Evolutionary conservation across 1,284 basidiomycete species (phyloP).

Genomic region (Cutaneotrichosporon curvatum): DNA sequence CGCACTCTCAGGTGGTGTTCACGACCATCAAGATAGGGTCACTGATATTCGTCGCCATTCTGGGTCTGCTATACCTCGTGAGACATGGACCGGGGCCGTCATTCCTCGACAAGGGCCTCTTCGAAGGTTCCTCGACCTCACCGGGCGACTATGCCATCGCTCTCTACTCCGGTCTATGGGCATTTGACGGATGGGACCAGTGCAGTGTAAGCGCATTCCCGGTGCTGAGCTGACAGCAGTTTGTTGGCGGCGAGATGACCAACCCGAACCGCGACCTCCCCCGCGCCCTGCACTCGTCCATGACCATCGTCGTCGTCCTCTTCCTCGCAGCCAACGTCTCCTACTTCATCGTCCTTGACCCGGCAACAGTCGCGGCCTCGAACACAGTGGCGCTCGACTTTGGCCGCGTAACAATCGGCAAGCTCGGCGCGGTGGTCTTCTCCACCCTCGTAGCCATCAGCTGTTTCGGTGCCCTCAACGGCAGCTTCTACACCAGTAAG

Average conservation of each 20-base stretch:
- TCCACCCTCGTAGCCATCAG: slow-evolving; percentile 82
- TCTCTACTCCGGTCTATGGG: slow-evolving; percentile 91
- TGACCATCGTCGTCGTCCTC: slow-evolving; percentile 58
- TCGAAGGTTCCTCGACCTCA: slow-evolving; percentile 65
- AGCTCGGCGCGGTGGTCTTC: slow-evolving; percentile 76
- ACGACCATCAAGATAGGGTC: slow-evolving; percentile 65
- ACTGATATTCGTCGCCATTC: slow-evolving; percentile 46
- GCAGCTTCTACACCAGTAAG: slow-evolving; percentile 68
- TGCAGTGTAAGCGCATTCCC: no score
- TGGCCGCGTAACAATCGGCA: slow-evolving; percentile 76
- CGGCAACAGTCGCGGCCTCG: slow-evolving; percentile 50
- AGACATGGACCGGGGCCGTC: slow-evolving; percentile 38
- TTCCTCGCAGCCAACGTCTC: slow-evolving; percentile 79
- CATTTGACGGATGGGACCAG: slow-evolving; percentile 77
- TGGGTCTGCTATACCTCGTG: slow-evolving; percentile 43
- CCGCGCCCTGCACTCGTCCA: slow-evolving; percentile 78
- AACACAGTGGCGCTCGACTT: slow-evolving; percentile 96
- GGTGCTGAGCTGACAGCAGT: slow-evolving; percentile 53
- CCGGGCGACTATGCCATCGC: slow-evolving; percentile 85
- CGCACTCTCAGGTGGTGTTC: slow-evolving; percentile 74
- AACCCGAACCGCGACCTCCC: slow-evolving; percentile 81
- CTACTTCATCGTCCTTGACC: slow-evolving; percentile 90
- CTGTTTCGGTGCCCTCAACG: slow-evolving; percentile 87
- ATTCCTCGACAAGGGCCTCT: slow-evolving; percentile 51
- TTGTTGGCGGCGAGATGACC: slow-evolving; percentile 85